A percentile compares a stretch with the other conserved stretches of the same genome.
phyloP scores from a whole-genome alignment of 116 monocot species.

The Cymodocea nodosa region DNA sequence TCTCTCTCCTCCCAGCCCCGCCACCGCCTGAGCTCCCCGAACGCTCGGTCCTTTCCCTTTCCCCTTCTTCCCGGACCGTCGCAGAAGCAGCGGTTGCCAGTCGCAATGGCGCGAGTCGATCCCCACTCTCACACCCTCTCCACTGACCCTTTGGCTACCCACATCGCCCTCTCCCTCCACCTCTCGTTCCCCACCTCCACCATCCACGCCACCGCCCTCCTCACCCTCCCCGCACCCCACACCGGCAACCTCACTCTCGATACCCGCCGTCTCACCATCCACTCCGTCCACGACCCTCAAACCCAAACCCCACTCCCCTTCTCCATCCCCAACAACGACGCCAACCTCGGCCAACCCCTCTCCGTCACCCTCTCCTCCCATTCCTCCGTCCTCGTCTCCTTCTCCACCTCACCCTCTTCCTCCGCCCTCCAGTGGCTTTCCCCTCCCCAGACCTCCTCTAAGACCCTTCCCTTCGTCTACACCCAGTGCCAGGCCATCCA shows the following conservation, averaged over 20 bases:
- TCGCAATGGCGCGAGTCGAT: conserved; percentile 52
- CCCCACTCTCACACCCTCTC: conserved; percentile 81
- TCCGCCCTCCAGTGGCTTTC: conserved; percentile 90
- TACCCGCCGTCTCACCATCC: conserved; percentile 46
- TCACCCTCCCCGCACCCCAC: conserved; percentile 38
- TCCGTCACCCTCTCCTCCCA: conserved; percentile 31
- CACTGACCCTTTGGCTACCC: conserved; percentile 36
- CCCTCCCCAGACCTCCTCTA: conserved; percentile 51
- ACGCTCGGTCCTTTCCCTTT: too few relatives aligned
- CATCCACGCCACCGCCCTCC: conserved; percentile 45
- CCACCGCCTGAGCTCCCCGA: too few relatives aligned
- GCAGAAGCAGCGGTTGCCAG: too few relatives aligned
- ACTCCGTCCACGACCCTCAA: conserved; percentile 32
- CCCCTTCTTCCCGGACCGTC: too few relatives aligned
- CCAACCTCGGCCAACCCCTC: conserved; percentile 46
- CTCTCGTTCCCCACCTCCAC: conserved; percentile 61
- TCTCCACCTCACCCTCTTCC: conserved; percentile 57
- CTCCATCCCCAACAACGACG: conserved; percentile 19
- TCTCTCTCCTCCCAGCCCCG: too few relatives aligned
- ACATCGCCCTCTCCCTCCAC: conserved; percentile 58
- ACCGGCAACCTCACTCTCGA: conserved; percentile 48
- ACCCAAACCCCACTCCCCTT: conserved; percentile 31
- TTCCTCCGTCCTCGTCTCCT: conserved; percentile 40
- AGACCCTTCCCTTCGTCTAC: conserved; percentile 57
- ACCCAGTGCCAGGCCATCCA: conserved; percentile 92